Base-by-base conservation (phyloP, 2,329 filamentous ascomycete genomes). In the Cercospora sp. region DNA sequence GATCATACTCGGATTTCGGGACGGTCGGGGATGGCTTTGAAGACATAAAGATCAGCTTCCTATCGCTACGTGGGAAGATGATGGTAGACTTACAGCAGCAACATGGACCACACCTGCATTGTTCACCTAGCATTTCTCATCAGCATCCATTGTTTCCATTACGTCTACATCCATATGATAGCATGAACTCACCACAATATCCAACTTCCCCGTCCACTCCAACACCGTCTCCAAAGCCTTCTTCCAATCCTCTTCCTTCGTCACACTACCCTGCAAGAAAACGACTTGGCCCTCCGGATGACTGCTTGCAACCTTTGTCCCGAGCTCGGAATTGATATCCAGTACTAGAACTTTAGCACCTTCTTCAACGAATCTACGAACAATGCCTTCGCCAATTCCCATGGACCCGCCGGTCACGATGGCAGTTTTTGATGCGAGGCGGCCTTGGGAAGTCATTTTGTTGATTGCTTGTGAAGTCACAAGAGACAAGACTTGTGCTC, bases 321-420 rank as follows among this genome's bases (percentile, higher is more conserved):
- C 73, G 3, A 60, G 33, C 8, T 65, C 64, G 10, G 65, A 65
- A 48, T 72, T 65, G 67, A 79, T 73, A 62, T 76, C 72, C 55
- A 72, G 70, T 57, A 77, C 68, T 8, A 76, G 57, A 9, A 78
- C 76, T 33, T 71, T 67, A 18, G 75, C 73, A 16, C 76, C 77
- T 69, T 78, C 74, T 16, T 39, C 13, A 26, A 72, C 66, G 64
- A 78, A 78, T 33, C 71, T 74, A 6, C 69, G 59, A 28, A 74
- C 74, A 18, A 79, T 78, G 58, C 73, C 75, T 68, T 72, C 72
- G 10, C 77, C 77, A 58, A 78, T 73, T 7, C 77, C 75, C 39
- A 75, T 74, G 18, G 69, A 72, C 31, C 69, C 75, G 55, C 75
- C 75, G 7, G 75, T 76, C 9, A 77, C 66, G 58, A 77, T 70